Conservation (phyloP, 2,329 filamentous ascomycete genomes). For the Huntiella savannae region DNA sequence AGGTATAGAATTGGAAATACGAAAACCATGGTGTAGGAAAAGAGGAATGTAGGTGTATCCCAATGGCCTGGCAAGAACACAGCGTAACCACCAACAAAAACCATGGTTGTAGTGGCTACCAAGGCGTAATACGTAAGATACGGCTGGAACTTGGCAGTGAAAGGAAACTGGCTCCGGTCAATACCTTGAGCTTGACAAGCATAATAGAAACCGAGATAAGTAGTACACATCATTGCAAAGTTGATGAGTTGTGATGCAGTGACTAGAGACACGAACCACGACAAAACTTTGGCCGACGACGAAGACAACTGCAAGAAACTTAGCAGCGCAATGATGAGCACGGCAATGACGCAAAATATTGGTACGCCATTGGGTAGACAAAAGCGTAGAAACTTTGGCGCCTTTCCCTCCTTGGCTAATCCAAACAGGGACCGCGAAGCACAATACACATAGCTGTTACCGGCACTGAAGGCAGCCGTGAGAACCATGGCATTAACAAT, state of each 20-base stretch:
- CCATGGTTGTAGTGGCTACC: conserved; percentile 46
- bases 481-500: conserved; percentile 58
- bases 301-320: conserved; percentile 56
- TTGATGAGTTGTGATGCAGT: conserved; percentile 61
- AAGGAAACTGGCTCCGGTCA: conserved; percentile 47
- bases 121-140: conserved; percentile 52
- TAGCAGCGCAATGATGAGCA: conserved; percentile 48
- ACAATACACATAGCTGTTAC: conserved; percentile 46
- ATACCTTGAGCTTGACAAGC: conserved; percentile 52
- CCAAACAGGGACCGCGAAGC: conserved; percentile 50
- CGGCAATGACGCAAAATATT: conserved; percentile 49
- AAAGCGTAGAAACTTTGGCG: conserved; percentile 36
- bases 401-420: conserved; percentile 48
- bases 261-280: conserved; percentile 50
- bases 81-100: conserved; percentile 55
- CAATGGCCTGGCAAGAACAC: conserved; percentile 51
- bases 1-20: conserved; percentile 51
- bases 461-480: conserved; percentile 33
- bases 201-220: conserved; percentile 53
- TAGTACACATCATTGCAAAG: conserved; percentile 48
- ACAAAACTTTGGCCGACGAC: conserved; percentile 45
- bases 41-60: conserved; percentile 52
- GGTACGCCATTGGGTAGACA: conserved; percentile 51
- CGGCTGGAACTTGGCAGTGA: conserved; percentile 49
- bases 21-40: conserved; percentile 58